Base-by-base conservation (phyloP, 176 grass and related monocot genomes). In the Olyra latifolia region DNA sequence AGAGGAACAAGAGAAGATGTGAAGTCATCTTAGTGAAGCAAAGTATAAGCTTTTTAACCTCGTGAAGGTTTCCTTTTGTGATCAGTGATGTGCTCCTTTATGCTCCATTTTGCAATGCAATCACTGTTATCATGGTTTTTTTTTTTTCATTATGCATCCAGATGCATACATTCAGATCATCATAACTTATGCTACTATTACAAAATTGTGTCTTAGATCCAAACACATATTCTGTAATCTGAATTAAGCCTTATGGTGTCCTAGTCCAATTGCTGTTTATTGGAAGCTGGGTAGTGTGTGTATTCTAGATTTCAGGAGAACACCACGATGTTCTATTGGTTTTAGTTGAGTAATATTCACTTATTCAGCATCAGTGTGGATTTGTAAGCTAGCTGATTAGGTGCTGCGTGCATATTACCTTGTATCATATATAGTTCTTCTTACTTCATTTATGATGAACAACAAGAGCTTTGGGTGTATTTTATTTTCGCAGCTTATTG, bases 41-140 rank as follows among this genome's bases (percentile, higher is more conserved):
- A 89, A 86, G 82, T 40, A 85, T 69, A 82, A 60, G 3, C 70
- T 69, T 75, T 80, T 6, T 63, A 59, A 77, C 17, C 41, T 43
- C 1, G 8, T 85, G 64, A 59, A 65, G 46, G 66, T 85, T 69
- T 58, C 66, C 71, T 85, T 64, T 76, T 85, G 77, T 72, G 40
- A 66, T 66, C 65, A 30, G 40, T 58, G 69, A 52, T 84, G 35
- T 63, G 4, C 19, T 85, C 28, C 45, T 71, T 84, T 84, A 74
- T 38, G 30, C 49, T 82, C 8, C 53, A 23, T 71, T 75, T 61
- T 63, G 52, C 54, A 17, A 41, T 8, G 19, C 28, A 22, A 29
- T 20, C 0, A 0, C 17, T 11, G 4, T 44, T 10, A 11, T 22
- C 40, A 10, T 57, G 20, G n/a, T 74, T 45, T 24, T 29, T 9